Conservation (phyloP, 345 rosid species). For the Populus davidiana region DNA sequence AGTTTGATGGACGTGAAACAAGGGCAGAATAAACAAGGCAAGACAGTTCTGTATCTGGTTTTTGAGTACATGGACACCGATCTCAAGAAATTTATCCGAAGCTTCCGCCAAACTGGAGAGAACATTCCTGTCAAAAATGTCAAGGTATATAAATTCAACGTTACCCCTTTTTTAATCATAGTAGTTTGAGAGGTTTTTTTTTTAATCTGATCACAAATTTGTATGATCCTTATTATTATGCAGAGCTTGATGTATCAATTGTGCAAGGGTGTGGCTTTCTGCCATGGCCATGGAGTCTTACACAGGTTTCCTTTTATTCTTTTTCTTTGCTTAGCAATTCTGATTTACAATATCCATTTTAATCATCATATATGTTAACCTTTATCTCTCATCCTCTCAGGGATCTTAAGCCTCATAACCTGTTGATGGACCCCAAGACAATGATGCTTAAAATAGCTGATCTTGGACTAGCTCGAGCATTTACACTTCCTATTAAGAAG, state of each 20-base stretch:
- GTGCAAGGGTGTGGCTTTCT: slow-evolving; percentile 91
- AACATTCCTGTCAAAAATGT: slow-evolving; percentile 45
- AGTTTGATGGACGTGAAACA: slow-evolving; percentile 93
- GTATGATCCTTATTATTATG: not conserved
- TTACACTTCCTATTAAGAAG: slow-evolving; percentile 89
- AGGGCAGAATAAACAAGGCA: slow-evolving; percentile 84
- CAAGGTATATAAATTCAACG: slow-evolving; percentile 39
- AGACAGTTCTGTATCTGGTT: slow-evolving; percentile 82
- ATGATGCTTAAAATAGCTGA: slow-evolving; percentile 87
- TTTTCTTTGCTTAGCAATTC: not conserved
- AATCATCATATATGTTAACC: not conserved
- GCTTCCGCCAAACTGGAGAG: slow-evolving; percentile 62
- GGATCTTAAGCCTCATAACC: slow-evolving; percentile 97
- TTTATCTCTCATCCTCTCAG: slow-evolving; percentile 26
- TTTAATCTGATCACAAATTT: not conserved
- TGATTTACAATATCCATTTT: not conserved
- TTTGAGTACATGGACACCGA: slow-evolving; percentile 95
- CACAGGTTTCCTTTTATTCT: slow-evolving; percentile 54
- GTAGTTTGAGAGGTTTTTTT: not conserved
- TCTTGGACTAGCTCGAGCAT: slow-evolving; percentile 87
- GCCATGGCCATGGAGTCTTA: slow-evolving; percentile 92
- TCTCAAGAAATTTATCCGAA: slow-evolving; percentile 75
- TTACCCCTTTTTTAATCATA: not conserved
- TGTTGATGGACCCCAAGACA: slow-evolving; percentile 74
- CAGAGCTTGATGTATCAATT: slow-evolving; percentile 98